Evolutionary conservation across 768 basidiomycete genomes (phyloP), one percentile per base, ranked within the genome.

Genomic region (Strobilomyces dryophilus): DNA sequence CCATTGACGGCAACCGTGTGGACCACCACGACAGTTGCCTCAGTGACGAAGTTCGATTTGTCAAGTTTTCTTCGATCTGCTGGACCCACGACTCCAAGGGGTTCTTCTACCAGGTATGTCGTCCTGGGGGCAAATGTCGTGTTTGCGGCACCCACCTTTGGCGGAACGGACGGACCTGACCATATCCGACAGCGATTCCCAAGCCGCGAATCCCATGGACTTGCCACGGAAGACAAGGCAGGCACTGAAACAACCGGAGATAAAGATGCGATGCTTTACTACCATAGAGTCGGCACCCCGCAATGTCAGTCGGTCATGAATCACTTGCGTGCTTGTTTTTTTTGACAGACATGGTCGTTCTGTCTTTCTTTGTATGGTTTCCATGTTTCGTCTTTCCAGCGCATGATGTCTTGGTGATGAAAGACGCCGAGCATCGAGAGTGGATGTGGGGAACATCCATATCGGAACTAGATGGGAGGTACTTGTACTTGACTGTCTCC

Each of bases 61-160:
- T 89, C 56, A 92, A 92, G 66, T 91, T 89, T 69, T 86, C 85
- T 1, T 68, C 73, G 11, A 76, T 91, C 40, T 73, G 75, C 26
- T 92, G 90, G 91, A 83, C 83, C 5, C 80, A 82, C 51, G 88
- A 92, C 68, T 84, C 82, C 50, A 84, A 82, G 55, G 90, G 91
- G 1, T 90, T 92, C 69, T 89, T 92, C 71, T 93, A 93, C 66
- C 89, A 91, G 75, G 76, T 76, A 46, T 20, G 68, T 62, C 26
- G 6, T 43, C 39, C 43, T n/a, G 7, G 15, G 32, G 42, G 10
- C n/a, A 36, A 7, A 29, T 32, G 40, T 34, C 20, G 43, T 50
- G 5, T 26, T 47, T 17, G 21, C 41, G 37, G 27, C 31, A 21
- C 18, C 11, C 12, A 7, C 12, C 31, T 44, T 31, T 39, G 41